Base-by-base conservation (phyloP, 1,284 basidiomycete species). In the Naganishia sp. region DNA sequence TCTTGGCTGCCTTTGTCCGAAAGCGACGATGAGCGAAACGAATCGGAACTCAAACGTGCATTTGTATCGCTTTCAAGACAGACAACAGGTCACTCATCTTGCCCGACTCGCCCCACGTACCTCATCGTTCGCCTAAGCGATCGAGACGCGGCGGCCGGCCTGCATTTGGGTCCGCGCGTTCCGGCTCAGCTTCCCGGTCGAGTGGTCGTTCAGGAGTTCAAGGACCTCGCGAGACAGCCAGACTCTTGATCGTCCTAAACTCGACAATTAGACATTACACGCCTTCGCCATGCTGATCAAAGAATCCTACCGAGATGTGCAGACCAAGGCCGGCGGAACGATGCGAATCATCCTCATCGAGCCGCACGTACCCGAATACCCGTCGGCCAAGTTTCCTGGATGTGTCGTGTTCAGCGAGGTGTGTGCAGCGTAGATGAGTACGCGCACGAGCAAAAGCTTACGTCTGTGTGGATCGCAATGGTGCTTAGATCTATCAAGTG, bases 261-360 rank as follows among this genome's bases (percentile, higher is more conserved):
- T 42, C 21, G 2, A n/a, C 50, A 52, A 7, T 32, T 2, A 28
- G 28, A 28, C 5, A 28, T 43, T 18, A 49, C 25, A 62, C 6
- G 52, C 35, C 68, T 13, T 39, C 47, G 68, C 58, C 53, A 91
- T 94, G 92, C 83, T 94, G 69, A 86, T 94, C 83, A 85, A 85
- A 69, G 90, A 89, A 71, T 86, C 87, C 10, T 86, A 85, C 78
- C 82, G 88, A 74, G 91, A 94, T 74, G 78, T 94, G 3, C 85
- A 86, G 31, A 87, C 88, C 47, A 85, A 84, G 65, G 84, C 89
- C 18, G 72, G 77, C 68, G 84, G 83, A 13, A 86, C 87, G 0
- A 88, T 94, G 70, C 84, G 91, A 68, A 87, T 95, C 67, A 79
- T 72, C 69, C 60, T 79, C 55, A 76, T 77, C 47, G 76, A 79